Evolutionary conservation across 768 basidiomycete species (phyloP).

Genomic region (Suillus occidentalis): DNA sequence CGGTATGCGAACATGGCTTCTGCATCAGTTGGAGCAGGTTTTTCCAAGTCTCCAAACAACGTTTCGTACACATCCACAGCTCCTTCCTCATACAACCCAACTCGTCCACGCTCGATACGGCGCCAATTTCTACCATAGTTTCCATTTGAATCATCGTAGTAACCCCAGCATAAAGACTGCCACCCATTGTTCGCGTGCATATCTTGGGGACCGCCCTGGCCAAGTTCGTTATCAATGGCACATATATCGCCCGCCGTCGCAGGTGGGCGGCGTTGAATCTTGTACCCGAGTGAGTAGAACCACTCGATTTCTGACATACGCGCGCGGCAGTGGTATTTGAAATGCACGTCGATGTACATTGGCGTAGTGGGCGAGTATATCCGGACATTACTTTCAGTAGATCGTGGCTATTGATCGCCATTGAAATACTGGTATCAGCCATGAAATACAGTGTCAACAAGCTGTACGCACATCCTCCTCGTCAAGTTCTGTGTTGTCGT

Average conservation of each 20-base stretch:
- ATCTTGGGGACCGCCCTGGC: background rate
- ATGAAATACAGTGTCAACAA: background rate
- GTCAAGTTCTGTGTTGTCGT: background rate
- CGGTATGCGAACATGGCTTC: background rate
- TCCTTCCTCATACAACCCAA: constrained; percentile 12
- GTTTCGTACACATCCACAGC: constrained; percentile 12
- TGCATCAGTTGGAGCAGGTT: background rate
- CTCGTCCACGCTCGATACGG: constrained; percentile 1
- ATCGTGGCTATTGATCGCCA: constrained; percentile 5
- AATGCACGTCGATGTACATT: constrained; percentile 18
- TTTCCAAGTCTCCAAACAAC: constrained; percentile 14
- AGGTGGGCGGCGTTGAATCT: constrained; percentile 4
- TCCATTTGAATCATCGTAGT: constrained; percentile 10
- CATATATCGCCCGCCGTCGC: background rate
- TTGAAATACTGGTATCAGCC: background rate
- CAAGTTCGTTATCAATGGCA: background rate
- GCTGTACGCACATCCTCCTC: background rate
- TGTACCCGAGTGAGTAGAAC: constrained; percentile 17
- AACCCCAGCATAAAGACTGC: constrained; percentile 18
- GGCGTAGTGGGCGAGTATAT: constrained; percentile 12
- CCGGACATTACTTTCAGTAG: constrained; percentile 6
- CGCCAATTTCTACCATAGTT: constrained; percentile 1
- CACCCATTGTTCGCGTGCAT: constrained; percentile 13
- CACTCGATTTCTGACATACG: constrained; percentile 9
- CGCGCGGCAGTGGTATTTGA: constrained; percentile 14